Percentiles rank a stretch among this genome's conserved stretches.
Conservation (phyloP, 2,329 filamentous ascomycete species). For the Xylaria sp. region DNA sequence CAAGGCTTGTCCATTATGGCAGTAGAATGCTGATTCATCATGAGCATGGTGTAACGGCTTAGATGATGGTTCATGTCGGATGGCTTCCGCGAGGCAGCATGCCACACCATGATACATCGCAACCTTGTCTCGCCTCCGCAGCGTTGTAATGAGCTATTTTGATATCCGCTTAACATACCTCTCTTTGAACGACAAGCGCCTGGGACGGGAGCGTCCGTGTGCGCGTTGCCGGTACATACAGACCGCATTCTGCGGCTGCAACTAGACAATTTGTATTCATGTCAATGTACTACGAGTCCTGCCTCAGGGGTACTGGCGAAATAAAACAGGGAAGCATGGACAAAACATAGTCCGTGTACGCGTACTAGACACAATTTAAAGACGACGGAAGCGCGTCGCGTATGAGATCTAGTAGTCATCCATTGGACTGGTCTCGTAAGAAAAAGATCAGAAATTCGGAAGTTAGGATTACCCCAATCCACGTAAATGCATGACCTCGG, state of each 20-base stretch:
- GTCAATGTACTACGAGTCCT: constrained; percentile 11
- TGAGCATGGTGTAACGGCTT: constrained; percentile 13
- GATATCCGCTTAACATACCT: constrained; percentile 14
- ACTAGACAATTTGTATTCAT: constrained; percentile 15
- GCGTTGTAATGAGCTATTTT: constrained; percentile 25
- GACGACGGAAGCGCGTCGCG: neutral
- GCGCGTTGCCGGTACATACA: constrained; percentile 22
- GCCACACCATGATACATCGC: constrained; percentile 30
- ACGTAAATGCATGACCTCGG: constrained; percentile 20
- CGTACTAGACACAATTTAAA: constrained; percentile 10
- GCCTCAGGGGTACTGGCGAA: constrained; percentile 17
- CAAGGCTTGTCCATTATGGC: constrained; percentile 5
- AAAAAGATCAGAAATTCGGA: constrained; percentile 7
- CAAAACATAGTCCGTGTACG: neutral
- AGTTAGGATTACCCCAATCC: neutral
- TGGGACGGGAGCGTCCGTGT: constrained; percentile 32
- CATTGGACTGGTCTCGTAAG: neutral
- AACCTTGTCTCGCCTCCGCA: constrained; percentile 19
- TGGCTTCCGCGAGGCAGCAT: constrained; percentile 37
- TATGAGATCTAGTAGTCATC: constrained; percentile 1
- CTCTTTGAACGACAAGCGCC: constrained; percentile 14
- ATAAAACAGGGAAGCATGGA: constrained; percentile 7
- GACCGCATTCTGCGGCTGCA: constrained; percentile 25
- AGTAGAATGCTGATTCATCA: constrained; percentile 23
- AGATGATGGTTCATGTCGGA: constrained; percentile 31